Conservation (phyloP, 495 filamentous ascomycete species). For the Xylaria cubensis region DNA sequence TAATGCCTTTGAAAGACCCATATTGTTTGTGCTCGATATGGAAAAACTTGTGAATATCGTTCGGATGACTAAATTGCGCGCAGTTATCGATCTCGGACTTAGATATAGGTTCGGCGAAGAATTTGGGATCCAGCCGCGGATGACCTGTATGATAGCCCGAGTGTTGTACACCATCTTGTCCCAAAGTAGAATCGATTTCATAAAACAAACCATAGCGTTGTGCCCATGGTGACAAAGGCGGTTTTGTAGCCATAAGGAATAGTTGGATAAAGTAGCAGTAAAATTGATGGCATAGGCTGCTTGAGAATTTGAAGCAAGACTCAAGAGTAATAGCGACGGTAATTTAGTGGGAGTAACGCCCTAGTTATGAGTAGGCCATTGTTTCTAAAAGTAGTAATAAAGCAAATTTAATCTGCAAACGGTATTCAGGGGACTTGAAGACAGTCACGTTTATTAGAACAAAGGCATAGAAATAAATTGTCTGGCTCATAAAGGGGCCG, state of each 20-base stretch:
- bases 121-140: slow-evolving; percentile 2
- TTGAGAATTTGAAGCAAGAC: not conserved
- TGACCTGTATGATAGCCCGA: not conserved
- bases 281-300: not conserved
- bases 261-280: not conserved
- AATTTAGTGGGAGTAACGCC: not conserved
- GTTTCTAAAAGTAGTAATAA: not conserved
- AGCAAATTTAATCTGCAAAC: not conserved
- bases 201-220: not conserved
- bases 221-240: slow-evolving; percentile 12
- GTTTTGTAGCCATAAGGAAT: not conserved
- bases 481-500: not conserved
- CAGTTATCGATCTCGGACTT: not conserved
- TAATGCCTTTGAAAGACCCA: not conserved
- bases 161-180: not conserved
- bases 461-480: not conserved
- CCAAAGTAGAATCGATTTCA: not conserved
- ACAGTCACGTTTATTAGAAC: not conserved
- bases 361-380: not conserved
- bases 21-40: not conserved
- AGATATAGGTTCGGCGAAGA: not conserved
- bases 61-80: not conserved
- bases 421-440: not conserved
- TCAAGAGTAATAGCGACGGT: not conserved
- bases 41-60: not conserved